These are phyloP conservation scores for Lachnellula arida DNA, from an alignment of 2,329 filamentous ascomycete species.

Conservation along the genomic window DNA sequence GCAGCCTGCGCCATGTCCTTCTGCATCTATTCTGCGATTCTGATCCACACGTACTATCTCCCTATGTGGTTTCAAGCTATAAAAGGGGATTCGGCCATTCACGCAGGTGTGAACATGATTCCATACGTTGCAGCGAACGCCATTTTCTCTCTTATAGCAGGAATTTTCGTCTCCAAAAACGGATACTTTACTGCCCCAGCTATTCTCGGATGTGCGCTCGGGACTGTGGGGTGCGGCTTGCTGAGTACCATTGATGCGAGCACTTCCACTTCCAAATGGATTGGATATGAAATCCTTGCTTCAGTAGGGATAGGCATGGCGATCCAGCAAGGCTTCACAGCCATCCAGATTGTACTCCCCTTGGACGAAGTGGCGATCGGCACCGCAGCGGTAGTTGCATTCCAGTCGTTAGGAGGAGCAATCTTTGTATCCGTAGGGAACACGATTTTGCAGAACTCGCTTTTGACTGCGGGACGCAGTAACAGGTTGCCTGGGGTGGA, in stretches of 20 bases:
- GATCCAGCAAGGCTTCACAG: conserved; percentile 28
- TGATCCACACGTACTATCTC: conserved; percentile 34
- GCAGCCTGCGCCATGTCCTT: conserved; percentile 25
- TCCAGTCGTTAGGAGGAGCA: conserved; percentile 42
- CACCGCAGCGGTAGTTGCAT: conserved; percentile 39
- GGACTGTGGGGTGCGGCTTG: conserved; percentile 18
- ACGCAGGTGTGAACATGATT: conserved; percentile 23
- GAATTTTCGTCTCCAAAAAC: conserved; percentile 28
- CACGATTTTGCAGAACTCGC: conserved; percentile 37
- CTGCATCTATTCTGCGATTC: conserved; percentile 21
- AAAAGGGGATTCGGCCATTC: conserved; percentile 11
- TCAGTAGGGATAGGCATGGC: conserved; percentile 27
- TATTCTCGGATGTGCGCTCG: conserved; percentile 17
- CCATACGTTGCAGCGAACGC: conserved; percentile 24
- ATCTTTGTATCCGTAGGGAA: conserved; percentile 44
- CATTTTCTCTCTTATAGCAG: conserved; percentile 29
- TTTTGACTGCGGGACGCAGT: conserved; percentile 16
- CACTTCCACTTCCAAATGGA: conserved; percentile 41
- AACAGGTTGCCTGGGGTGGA: conserved; percentile 22
- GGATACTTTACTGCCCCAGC: conserved; percentile 31
- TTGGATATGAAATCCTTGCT: conserved; percentile 38
- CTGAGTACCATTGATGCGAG: conserved; percentile 32
- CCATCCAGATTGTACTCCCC: conserved; percentile 28
- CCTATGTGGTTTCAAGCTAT: conserved; percentile 28
- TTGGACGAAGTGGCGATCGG: conserved; percentile 39